Evolutionary conservation across 345 rosid genomes (phyloP).

Genomic region (Melastoma malabathricum): DNA sequence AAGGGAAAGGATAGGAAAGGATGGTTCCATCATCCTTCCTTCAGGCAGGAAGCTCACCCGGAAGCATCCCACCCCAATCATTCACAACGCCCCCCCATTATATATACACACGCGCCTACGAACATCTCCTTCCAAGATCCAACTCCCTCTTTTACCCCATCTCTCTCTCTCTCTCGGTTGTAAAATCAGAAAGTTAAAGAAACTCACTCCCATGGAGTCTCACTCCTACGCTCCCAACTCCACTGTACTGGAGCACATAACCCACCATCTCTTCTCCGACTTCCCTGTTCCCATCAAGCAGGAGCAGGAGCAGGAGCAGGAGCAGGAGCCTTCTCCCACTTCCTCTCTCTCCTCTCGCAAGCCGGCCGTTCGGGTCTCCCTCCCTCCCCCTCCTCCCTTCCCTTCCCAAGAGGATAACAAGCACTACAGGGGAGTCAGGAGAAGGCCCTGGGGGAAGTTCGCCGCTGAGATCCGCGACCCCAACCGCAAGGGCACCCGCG

Average conservation of each 20-base stretch:
- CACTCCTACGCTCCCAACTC: not conserved
- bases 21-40: too few species aligned
- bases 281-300: constrained; percentile 19
- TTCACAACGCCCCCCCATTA: too few species aligned
- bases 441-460: constrained; percentile 91
- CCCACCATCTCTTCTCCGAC: constrained; percentile 8
- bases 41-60: too few species aligned
- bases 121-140: too few species aligned
- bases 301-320: too few species aligned
- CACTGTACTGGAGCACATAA: constrained; percentile 7
- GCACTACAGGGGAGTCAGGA: constrained; percentile 77
- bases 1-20: too few species aligned
- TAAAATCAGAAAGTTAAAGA: too few species aligned
- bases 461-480: constrained; percentile 98
- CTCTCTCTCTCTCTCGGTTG: too few species aligned
- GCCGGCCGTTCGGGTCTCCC: constrained; percentile 8
- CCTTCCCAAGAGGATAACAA: constrained; percentile 10
- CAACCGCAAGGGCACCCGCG: constrained; percentile 50
- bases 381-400: not conserved
- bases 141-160: too few species aligned
- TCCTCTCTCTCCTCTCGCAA: constrained; percentile 19
- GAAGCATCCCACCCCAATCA: too few species aligned
- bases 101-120: too few species aligned
- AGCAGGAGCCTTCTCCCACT: constrained; percentile 14
- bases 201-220: too few species aligned